Evolutionary conservation across 202 grass and related monocot species (phyloP).

Genomic region (Digitaria exilis): DNA sequence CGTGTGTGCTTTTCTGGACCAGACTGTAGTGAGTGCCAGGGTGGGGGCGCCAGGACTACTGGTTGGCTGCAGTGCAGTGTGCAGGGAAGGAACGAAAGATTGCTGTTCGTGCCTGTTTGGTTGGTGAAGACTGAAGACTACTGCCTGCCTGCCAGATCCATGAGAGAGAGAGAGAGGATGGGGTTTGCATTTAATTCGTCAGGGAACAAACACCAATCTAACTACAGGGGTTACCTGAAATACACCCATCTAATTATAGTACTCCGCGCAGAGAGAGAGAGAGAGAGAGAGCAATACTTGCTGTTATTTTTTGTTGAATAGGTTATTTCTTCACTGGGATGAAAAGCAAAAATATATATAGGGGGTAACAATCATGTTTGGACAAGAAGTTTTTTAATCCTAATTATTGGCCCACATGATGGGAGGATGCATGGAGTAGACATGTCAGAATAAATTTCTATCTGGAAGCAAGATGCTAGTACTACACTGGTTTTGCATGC

Average conservation of each 20-base stretch:
- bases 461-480: background rate
- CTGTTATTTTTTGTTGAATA: background rate
- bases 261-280: background rate
- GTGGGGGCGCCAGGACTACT: background rate
- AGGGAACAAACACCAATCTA: background rate
- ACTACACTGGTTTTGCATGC: background rate
- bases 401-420: background rate
- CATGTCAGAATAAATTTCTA: background rate
- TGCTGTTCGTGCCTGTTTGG: background rate
- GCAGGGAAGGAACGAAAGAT: background rate
- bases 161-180: background rate
- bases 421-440: background rate
- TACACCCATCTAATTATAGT: background rate
- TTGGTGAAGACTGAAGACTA: slow-evolving; percentile 36
- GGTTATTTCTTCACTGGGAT: background rate
- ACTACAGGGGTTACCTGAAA: background rate
- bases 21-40: slow-evolving; percentile 19
- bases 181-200: background rate
- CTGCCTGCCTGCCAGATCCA: background rate
- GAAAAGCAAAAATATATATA: too few relatives aligned
- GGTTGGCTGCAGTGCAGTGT: background rate
- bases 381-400: background rate
- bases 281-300: too few relatives aligned
- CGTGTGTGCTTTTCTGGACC: slow-evolving; percentile 40
- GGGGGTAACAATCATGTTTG: background rate